These are phyloP conservation scores for Cenchrus purpureus DNA, from an alignment of 176 grass and related monocot genomes.

Conservation along the genomic window DNA sequence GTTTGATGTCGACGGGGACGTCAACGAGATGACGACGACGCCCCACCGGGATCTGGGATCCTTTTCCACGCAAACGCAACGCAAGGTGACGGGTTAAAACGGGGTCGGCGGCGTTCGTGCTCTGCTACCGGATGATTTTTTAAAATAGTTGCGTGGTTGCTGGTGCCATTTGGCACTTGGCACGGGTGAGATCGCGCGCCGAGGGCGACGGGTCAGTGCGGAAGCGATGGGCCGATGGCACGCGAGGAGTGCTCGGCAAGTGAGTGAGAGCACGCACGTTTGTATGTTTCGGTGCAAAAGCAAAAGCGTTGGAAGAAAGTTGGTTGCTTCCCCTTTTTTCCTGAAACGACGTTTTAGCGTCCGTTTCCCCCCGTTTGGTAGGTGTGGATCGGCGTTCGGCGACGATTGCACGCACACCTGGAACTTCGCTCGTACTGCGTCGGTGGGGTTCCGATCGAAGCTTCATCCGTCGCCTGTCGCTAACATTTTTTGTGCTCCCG, in stretches of 20 bases:
- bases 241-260: not conserved
- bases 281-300: not conserved
- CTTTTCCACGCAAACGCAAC: no score
- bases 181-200: not conserved
- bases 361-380: not conserved
- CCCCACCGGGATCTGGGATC: not conserved
- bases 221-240: no score
- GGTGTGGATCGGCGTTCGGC: no score
- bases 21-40: slow-evolving; percentile 2
- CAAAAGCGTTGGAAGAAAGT: not conserved
- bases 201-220: not conserved
- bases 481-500: no score
- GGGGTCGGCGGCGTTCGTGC: not conserved
- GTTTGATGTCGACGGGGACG: not conserved
- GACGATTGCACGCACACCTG: not conserved
- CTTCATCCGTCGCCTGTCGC: no score
- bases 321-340: not conserved
- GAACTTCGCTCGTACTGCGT: not conserved
- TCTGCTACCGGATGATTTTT: not conserved
- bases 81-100: not conserved
- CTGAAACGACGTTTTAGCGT: slow-evolving; percentile 3
- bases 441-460: no score
- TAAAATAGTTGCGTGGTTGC: not conserved
- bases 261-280: not conserved
- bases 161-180: slow-evolving; percentile 40